Conservation (phyloP, 441 rosid species). For the Pelargonium fulgidum region DNA sequence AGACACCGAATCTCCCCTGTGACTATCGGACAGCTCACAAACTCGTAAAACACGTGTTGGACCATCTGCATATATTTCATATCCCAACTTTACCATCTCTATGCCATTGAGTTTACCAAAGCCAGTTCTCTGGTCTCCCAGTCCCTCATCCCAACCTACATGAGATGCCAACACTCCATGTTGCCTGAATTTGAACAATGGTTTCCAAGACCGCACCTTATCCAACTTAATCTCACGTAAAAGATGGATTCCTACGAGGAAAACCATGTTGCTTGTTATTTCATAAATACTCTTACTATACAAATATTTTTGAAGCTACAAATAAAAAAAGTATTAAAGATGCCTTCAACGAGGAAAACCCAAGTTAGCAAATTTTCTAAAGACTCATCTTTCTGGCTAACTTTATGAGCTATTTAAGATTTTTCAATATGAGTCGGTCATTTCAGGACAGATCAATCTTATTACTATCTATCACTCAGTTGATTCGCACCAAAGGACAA, state of each 20-base stretch:
- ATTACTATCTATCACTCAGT: background rate
- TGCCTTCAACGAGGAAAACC: slow-evolving; percentile 2
- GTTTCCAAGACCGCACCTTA: slow-evolving; percentile 91
- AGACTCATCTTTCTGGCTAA: too few species aligned
- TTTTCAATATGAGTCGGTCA: background rate
- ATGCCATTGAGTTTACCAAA: slow-evolving; percentile 35
- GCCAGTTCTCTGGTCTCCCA: slow-evolving; percentile 36
- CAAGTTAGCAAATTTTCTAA: background rate
- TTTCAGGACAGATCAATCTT: background rate
- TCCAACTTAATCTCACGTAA: slow-evolving; percentile 86
- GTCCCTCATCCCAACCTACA: slow-evolving; percentile 35
- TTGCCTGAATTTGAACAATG: slow-evolving; percentile 56
- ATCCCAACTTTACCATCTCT: slow-evolving; percentile 61
- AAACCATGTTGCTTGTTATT: slow-evolving; percentile 19
- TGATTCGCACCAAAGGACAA: background rate
- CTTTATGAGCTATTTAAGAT: background rate
- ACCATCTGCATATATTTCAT: slow-evolving; percentile 95
- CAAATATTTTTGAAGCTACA: slow-evolving; percentile 1
- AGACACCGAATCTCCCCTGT: slow-evolving; percentile 34
- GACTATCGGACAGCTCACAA: slow-evolving; percentile 59
- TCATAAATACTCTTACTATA: slow-evolving; percentile 4
- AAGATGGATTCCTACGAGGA: slow-evolving; percentile 52
- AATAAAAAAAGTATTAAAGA: background rate
- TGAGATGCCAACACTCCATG: slow-evolving; percentile 52
- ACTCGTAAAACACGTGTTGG: slow-evolving; percentile 74